Base-by-base conservation (phyloP, 2,329 filamentous ascomycete genomes). In the Nothophaeocryptopus gaeumannii region DNA sequence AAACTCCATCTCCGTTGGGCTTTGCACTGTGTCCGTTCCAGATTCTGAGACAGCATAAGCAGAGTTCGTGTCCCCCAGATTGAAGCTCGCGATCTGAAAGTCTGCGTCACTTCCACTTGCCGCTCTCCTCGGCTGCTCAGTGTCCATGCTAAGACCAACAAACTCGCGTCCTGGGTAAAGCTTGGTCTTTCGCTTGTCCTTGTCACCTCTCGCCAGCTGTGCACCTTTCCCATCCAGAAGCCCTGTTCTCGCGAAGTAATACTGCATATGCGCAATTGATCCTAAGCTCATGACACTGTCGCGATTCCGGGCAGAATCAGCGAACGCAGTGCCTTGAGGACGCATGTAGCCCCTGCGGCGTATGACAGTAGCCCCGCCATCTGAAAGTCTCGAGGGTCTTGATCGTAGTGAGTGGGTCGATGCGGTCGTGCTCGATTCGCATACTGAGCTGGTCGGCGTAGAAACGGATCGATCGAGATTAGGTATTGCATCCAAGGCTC, bases 261-360 rank as follows among this genome's bases (percentile, higher is more conserved):
- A 96, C 71, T 99, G 93, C 65, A 99, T 76, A 73, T 99, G 93
- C 48, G 91, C 89, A 63, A 99, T 99, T 70, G 91, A 96, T 47
- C 93, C 93, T 55, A 99, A 74, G 65, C 89, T 96, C 82, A 97
- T 86, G 58, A 99, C 93, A 67, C 91, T 96, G 69, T 99, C 92
- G 56, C 93, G 81, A 43, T 89, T 89, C 66, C 84, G 84, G 39
- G 93, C 93, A 49, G 91, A 96, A 52, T 88, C 86, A 20, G 93
- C 89, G 69, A 97, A 99, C 63, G 90, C 82, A 44, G 88, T 95
- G 46, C 85, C 88, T 67, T 90, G 86, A 1, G 91, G 90, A 42
- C 91, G 82, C 73, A 95, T 88, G 72, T 92, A 96, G 37, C 91
- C 91, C 55, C 90, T 81, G 62, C 88, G 79, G 53, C 83, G 72